These are phyloP conservation scores for Penicillium rolfsii DNA, from an alignment of 2,329 filamentous ascomycete species.

Conservation along the genomic window DNA sequence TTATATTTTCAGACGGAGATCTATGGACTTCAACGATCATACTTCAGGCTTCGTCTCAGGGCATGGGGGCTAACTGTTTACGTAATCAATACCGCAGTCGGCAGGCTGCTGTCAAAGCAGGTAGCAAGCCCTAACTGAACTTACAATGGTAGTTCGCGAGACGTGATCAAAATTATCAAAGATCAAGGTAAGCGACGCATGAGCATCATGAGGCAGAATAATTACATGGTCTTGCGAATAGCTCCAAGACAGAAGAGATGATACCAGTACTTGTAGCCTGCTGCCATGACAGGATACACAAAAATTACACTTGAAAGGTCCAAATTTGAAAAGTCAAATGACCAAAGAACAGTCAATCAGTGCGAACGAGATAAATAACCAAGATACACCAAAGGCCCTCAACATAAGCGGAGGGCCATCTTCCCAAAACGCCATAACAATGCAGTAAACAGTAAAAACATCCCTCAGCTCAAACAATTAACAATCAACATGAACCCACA, in stretches of 20 bases:
- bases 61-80: not conserved
- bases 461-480: constrained; percentile 27
- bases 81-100: not conserved
- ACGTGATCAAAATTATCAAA: not conserved
- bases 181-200: not conserved
- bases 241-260: not conserved
- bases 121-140: not conserved
- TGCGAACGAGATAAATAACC: constrained; percentile 12
- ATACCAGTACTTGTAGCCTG: not conserved
- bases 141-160: not conserved
- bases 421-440: constrained; percentile 35
- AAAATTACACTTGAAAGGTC: not conserved
- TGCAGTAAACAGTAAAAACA: constrained; percentile 28
- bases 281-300: not conserved
- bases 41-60: no score
- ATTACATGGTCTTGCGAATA: not conserved
- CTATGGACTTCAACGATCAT: no score
- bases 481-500: constrained; percentile 18
- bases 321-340: not conserved
- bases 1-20: no score
- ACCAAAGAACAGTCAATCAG: constrained; percentile 4
- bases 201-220: not conserved
- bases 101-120: not conserved
- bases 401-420: constrained; percentile 9
- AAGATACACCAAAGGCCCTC: constrained; percentile 11